Base-by-base conservation (phyloP, 2,329 filamentous ascomycete species). In the Monosporascus cannonballus region DNA sequence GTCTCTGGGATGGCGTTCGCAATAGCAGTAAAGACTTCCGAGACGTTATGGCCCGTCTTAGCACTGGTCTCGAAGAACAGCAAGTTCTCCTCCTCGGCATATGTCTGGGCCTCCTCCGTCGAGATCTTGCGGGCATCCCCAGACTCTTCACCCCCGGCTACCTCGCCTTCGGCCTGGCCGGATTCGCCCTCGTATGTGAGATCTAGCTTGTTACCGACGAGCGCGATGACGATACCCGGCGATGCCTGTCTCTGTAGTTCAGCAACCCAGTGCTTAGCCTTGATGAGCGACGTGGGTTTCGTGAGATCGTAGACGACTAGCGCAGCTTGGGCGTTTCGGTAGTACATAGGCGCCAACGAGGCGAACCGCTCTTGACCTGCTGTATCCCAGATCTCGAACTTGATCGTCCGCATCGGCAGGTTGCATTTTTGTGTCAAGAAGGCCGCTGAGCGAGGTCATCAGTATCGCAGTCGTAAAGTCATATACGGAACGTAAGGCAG, bases 381-480 rank as follows among this genome's bases (percentile, higher is more conserved):
- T 17, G 93, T 97, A 77, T 99, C 93, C 93, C 93, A 99, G 67
- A 99, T 97, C 71, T 93, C 89, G 68, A 93, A 93, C 72, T 90
- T 90, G 77, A 93, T 93, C 60, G 90, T 96, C 69, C 93, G 84
- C 64, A 86, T 91, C 36, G 93, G 93, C 42, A 97, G 87, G 67
- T 90, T 94, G 78, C 93, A 96, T 84, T 97, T 99, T 76, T 99
- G 94, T 63, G 94, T 99, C 61, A 99, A 78, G 76, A 99, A 99
- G 59, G 94, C 94, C 67, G 94, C 94, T 96, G 63, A 57, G 51
- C 47, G 49, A 51, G 48, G 53, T 54, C 39, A 39, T 25, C 42
- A 15, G 46, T 48, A 51, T 49, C 53, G 55, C 54, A 34, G 9
- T 34, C 30, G 30, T 14, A 30, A 1, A 30, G 27, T 11, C 27